phyloP scores from a whole-genome alignment of 306 rosid genomes.

The Sindora glabra region DNA sequence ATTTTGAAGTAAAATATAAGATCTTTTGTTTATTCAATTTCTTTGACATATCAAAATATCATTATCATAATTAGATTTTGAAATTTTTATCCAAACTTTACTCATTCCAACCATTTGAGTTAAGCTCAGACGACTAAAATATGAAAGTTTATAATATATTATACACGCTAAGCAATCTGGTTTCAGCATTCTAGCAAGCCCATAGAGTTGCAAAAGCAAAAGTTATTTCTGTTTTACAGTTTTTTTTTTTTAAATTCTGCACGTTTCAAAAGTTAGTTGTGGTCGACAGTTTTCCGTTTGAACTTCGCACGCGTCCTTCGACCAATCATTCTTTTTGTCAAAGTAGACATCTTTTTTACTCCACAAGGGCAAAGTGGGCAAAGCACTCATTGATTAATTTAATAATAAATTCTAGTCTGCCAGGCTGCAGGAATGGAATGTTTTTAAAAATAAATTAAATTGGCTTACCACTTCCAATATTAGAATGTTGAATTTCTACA shows the following conservation, averaged over 20 bases:
- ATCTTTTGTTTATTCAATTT: too few relatives aligned
- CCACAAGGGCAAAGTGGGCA: constrained; percentile 25
- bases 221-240: constrained; percentile 10
- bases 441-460: background rate
- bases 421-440: constrained; percentile 16
- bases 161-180: constrained; percentile 1
- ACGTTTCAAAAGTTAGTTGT: constrained; percentile 49
- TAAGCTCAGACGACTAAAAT: too few relatives aligned
- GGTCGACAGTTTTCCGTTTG: constrained; percentile 42
- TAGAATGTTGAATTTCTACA: constrained; percentile 69
- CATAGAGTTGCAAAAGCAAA: constrained; percentile 18
- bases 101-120: too few relatives aligned
- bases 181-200: background rate
- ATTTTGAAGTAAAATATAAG: background rate
- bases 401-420: constrained; percentile 19
- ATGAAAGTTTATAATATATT: too few relatives aligned
- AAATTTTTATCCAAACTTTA: too few relatives aligned
- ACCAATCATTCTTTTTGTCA: constrained; percentile 25
- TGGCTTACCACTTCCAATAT: constrained; percentile 59
- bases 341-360: constrained; percentile 5
- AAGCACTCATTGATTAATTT: constrained; percentile 24
- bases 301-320: constrained; percentile 8
- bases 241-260: constrained; percentile 21
- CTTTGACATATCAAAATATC: too few relatives aligned
- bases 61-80: too few relatives aligned